Base-by-base conservation (phyloP, 1,284 basidiomycete species). In the Wallemia hederae region DNA sequence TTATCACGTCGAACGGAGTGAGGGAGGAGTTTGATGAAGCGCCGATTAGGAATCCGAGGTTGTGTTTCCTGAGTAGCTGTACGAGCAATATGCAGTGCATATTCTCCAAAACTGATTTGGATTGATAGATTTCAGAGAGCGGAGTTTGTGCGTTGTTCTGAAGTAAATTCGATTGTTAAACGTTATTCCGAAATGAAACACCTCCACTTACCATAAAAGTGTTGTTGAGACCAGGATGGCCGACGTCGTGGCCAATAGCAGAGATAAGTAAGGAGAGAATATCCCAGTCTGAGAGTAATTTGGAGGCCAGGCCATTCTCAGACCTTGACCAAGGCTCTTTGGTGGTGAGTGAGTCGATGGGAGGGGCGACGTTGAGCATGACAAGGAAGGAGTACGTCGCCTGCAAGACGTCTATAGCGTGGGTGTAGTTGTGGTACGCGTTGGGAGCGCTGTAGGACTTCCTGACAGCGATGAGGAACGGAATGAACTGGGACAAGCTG, bases 341-440 rank as follows among this genome's bases (percentile, higher is more conserved):
- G 60, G 69, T 58, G 76, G 71, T 55, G 80, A 74, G 62, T 76
- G 77, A 19, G 56, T 74, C 74, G 3, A 84, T 76, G 0, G 83
- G 79, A 1, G 89, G 91, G 0, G 86, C 85, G 67, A 84, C 76
- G 19, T 80, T 82, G 19, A 85, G 81, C 25, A 78, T 74, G 59
- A 76, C 76, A 27, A 96, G 74, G 72, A 91, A 92, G 26, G 78
- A 80, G 67, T 92, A 88, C 1, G 81, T 80, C 0, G 90, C 89
- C 70, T 96, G 90, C 24, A 94, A 77, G 14, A 96, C 91, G 69
- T 96, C 91, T 57, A 92, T 75, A 1, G 89, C 90, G 70, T 96
- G 90, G 62, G 87, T 80, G 68, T 91, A 94, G 68, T 96, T 96
- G 66, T 96, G 90, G 71, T 96, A 96, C 17, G 84, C 82, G 71